Evolutionary conservation across 2,329 filamentous ascomycete genomes (phyloP), one percentile per base, ranked within the genome.

Genomic region (Fusarium mangiferae): DNA sequence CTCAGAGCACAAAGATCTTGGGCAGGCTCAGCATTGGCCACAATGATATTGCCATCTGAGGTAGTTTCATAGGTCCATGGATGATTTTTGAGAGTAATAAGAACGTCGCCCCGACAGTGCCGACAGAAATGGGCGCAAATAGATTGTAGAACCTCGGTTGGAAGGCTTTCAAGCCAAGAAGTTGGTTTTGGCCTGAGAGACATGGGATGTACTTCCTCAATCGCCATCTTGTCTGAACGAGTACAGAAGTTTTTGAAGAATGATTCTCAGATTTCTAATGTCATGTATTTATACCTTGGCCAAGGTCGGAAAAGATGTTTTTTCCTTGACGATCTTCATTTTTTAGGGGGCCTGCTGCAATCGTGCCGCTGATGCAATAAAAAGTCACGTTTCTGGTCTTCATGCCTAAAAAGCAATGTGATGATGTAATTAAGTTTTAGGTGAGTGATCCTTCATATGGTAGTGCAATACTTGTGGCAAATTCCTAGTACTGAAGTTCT

Each of bases 321-420:
- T 22, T 22, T n/a, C 24, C 18, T 3, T 4, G 0, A 45, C 5
- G 0, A 45, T 14, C 17, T 5, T 26, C 7, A 26, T 12, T 42
- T 42, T 22, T 7, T 0, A 26, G 7, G 17, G 11, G 36, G 6
- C 15, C 15, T 44, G n/a, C 24, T 18, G 15, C 17, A 44, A 24
- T 24, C 10, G n/a, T 13, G 10, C n/a, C 10, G 15, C 15, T 44
- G 7, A 18, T 18, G n/a, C 6, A 5, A 44, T 5, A 24, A 44
- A 0, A 8, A 3, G 10, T 44, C 15, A 14, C 17, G 15, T 44
- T 44, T 4, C n/a, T 18, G 10, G n/a, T 17, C 7, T 3, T 4
- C 17, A 18, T 24, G 12, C 0, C 15, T 10, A 5, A 44, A 44
- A 24, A 24, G n/a, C 6, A 24, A 44, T 9, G 9, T 15, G 1